phyloP scores from a whole-genome alignment of 495 filamentous ascomycete species.

The Talaromyces proteolyticus region DNA sequence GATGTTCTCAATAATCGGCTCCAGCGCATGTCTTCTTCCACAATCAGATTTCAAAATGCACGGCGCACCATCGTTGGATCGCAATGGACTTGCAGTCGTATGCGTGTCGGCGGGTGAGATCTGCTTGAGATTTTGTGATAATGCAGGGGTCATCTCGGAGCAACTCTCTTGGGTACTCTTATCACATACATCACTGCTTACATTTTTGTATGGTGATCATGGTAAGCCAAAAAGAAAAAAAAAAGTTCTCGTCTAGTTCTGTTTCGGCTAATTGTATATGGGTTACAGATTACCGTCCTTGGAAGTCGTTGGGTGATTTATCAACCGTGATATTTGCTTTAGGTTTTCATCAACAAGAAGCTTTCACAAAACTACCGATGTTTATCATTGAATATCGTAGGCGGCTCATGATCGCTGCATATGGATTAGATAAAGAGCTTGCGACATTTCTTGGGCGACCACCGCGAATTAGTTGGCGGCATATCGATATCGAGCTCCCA shows the following conservation, averaged over 20 bases:
- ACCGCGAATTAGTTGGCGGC: slow-evolving; percentile 35
- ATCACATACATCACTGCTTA: slow-evolving; percentile 15
- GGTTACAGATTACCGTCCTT: slow-evolving; percentile 15
- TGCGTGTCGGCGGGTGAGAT: slow-evolving; percentile 16
- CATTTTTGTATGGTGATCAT: slow-evolving; percentile 17
- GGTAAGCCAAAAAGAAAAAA: slow-evolving; percentile 9
- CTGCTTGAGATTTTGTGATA: slow-evolving; percentile 24
- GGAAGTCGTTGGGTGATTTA: slow-evolving; percentile 10
- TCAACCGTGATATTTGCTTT: slow-evolving; percentile 22
- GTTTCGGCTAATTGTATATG: slow-evolving; percentile 42
- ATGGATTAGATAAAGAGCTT: slow-evolving; percentile 32
- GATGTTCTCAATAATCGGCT: slow-evolving; percentile 15
- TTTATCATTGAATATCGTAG: slow-evolving; percentile 34
- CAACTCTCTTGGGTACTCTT: slow-evolving; percentile 14
- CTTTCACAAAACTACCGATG: slow-evolving; percentile 20
- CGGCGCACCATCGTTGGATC: slow-evolving; percentile 7
- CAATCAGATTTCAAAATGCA: slow-evolving; percentile 6
- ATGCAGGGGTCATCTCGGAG: slow-evolving; percentile 20
- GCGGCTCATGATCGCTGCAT: slow-evolving; percentile 34
- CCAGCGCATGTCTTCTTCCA: slow-evolving; percentile 11
- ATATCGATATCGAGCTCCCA: slow-evolving; percentile 38
- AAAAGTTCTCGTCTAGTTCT: not conserved
- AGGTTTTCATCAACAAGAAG: slow-evolving; percentile 38
- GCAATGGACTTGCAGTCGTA: slow-evolving; percentile 6
- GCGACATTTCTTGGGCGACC: slow-evolving; percentile 41